Conservation (phyloP, 306 rosid genomes). For the Castanea crenata region DNA sequence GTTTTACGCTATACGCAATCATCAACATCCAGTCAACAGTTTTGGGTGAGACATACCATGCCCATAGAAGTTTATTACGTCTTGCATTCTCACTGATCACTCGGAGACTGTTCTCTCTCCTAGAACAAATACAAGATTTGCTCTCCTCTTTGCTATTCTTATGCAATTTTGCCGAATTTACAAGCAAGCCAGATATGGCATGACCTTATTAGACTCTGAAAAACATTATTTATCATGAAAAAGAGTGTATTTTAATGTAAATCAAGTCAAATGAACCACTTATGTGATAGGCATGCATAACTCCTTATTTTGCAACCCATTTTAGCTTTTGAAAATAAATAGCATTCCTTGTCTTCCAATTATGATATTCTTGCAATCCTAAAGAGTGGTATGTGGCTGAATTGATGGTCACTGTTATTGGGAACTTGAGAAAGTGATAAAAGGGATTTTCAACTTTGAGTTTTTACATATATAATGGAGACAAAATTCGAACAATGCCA, state of each 20-base stretch:
- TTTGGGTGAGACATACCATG: constrained; percentile 43
- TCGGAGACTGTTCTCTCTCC: constrained; percentile 63
- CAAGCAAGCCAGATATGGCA: neutral
- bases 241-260: neutral
- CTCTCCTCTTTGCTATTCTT: constrained; percentile 78
- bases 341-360: neutral
- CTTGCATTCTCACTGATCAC: constrained; percentile 73
- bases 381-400: neutral
- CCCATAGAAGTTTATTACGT: constrained; percentile 35
- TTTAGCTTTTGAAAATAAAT: neutral
- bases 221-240: too few relatives aligned
- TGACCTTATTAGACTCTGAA: neutral
- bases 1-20: too few relatives aligned
- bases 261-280: neutral
- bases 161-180: constrained; percentile 77
- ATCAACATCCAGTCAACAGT: neutral
- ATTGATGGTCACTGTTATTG: too few relatives aligned
- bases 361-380: neutral
- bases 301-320: too few relatives aligned
- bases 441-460: too few relatives aligned
- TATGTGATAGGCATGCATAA: too few relatives aligned
- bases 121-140: constrained; percentile 69
- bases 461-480: too few relatives aligned
- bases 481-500: too few relatives aligned
- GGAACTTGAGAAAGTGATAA: too few relatives aligned